Evolutionary conservation across 129 eudicot species (phyloP), one percentile per base, ranked within the genome.

Genomic region (Arctium minus): DNA sequence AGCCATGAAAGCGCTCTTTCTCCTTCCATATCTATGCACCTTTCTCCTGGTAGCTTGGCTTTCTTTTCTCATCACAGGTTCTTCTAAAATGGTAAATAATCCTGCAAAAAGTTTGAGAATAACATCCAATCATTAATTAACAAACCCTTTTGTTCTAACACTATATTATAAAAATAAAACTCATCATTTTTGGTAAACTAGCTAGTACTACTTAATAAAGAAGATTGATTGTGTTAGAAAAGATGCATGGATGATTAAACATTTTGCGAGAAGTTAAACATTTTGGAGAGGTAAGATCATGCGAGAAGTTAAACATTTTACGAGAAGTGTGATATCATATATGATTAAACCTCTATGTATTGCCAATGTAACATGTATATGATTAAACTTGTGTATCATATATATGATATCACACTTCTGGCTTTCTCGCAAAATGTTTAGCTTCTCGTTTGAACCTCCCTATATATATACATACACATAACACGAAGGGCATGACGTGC

Each of bases 31-130:
- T 80, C 82, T 88, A 70, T 53, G 80, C 76, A 81, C 37, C 83
- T 79, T 85, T 87, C 85, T 81, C 85, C 84, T 85, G 71, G 77
- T 83, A 27, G 77, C 81, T 31, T 81, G 79, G 5, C 80, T 79
- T 42, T 81, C 86, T 60, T 85, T 85, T 42, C 72, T 75, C 62
- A 32, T 79, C 73, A 73, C 48, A 36, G 94, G 91, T 68, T 88
- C 94, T 81, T 92, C 97, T 82, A 82, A 46, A 81, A 90, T 92
- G 17, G 92, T 92, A 46, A 83, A 90, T 74, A 92, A 79, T 70
- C 91, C 97, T 92, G 90, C 71, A 46, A 81, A 80, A 85, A 65
- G 60, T 73, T 62, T 0, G 11, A 83, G 60, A 30, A 15, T 60
- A 60, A 4, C 68, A 60, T 29, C 68, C 68, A 4, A 60, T 60